Evolutionary conservation across 202 grass and related monocot genomes (phyloP), one percentile per base, ranked within the genome.

Genomic region (Elaeis oleifera): DNA sequence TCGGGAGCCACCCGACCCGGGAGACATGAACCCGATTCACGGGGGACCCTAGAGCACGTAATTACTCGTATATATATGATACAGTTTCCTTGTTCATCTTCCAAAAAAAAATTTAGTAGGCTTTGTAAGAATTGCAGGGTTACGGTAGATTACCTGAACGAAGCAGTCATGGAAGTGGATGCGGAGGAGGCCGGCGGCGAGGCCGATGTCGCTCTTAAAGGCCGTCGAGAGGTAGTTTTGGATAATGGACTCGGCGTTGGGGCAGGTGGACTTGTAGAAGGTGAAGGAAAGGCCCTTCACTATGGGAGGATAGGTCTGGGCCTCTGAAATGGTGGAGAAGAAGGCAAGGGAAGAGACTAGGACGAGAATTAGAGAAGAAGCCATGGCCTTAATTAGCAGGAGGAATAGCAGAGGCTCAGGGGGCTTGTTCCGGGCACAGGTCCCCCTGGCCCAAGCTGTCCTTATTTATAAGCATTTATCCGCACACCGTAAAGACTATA

Each of bases 171-270:
- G 62, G 48, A 65, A 65, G 44, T 65, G 62, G 24, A 65, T 4
- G 49, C 62, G 62, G 48, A 65, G 62, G 48, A 65, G 62, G 21
- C 19, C 62, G 5, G 62, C 62, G 44, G 62, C 62, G 44, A 65
- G 48, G 49, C 49, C 62, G 20, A 52, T 52, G 48, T 65, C 20
- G 2, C 3, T 51, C 2, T 9, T 11, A 11, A 39, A 39, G 36
- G 36, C 36, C 36, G 36, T 39, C 36, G 8, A 11, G 36, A 39
- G 36, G 36, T 11, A 39, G 36, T 39, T 39, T 39, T 5, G 36
- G 36, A 39, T 39, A 3, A 39, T 39, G 36, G 14, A 15, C 44
- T 27, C 62, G 6, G 25, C 21, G 0, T 25, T 1, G 16, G 62
- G 62, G 48, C 62, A 65, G 39, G 21, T 18, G 4, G 49, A 51